Percentiles rank a stretch among this genome's conserved stretches.
Conservation (phyloP, 1,284 basidiomycete species). For the Pisolithus thermaeus region DNA sequence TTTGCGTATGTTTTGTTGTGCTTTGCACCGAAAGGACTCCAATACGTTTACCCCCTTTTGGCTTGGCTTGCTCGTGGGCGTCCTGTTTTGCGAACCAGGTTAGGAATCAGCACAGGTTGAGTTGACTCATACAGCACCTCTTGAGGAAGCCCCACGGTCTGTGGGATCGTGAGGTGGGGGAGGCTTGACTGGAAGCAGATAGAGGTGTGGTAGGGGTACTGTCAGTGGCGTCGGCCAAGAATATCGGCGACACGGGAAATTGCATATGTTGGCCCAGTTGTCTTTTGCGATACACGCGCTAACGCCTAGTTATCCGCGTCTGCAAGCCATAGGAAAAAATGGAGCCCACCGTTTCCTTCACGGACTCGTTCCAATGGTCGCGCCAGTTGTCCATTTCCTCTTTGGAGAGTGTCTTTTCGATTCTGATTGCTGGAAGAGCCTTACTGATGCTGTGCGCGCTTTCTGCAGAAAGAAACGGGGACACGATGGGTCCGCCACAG, state of each 20-base stretch:
- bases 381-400: constrained; percentile 17
- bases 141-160: constrained; percentile 17
- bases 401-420: constrained; percentile 15
- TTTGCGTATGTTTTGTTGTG: constrained; percentile 17
- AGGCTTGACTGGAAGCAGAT: constrained; percentile 4
- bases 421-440: constrained; percentile 11
- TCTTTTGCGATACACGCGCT: constrained; percentile 22
- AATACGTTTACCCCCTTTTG: constrained; percentile 6
- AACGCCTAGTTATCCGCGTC: constrained; percentile 2
- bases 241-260: constrained; percentile 8
- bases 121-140: constrained; percentile 4
- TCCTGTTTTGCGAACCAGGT: not conserved
- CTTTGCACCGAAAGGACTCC: constrained; percentile 8
- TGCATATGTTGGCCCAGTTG: constrained; percentile 1
- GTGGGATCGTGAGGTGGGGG: constrained; percentile 1
- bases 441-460: constrained; percentile 4
- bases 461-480: not conserved
- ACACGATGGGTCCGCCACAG: not conserved
- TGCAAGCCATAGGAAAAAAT: not conserved
- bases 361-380: constrained; percentile 24
- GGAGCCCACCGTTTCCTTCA: constrained; percentile 13
- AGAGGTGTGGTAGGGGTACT: not conserved
- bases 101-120: not conserved
- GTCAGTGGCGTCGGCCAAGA: constrained; percentile 6
- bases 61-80: constrained; percentile 3